Evolutionary conservation across 345 rosid genomes (phyloP).

Genomic region (Atalantia buxifolia): DNA sequence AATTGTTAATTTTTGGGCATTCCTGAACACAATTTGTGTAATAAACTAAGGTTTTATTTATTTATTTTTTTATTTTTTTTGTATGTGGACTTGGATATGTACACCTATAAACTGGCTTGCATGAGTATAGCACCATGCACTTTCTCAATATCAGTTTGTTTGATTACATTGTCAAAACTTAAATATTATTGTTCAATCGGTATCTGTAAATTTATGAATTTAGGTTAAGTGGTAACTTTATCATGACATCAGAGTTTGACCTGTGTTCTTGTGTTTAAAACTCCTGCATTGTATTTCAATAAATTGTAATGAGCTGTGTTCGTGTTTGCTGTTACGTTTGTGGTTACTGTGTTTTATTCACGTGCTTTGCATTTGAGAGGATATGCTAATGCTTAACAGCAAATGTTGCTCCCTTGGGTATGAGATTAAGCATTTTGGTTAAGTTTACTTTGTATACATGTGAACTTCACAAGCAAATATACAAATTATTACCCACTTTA

Average conservation of each 20-base stretch:
- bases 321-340: background rate
- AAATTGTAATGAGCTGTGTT: background rate
- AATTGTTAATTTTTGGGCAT: background rate
- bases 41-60: background rate
- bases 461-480: background rate
- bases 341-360: background rate
- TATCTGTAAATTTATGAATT: background rate
- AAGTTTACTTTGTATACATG: background rate
- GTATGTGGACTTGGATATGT: background rate
- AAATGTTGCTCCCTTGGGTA: background rate
- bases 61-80: background rate
- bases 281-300: background rate
- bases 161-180: background rate
- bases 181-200: background rate
- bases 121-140: background rate
- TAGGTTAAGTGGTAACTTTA: background rate
- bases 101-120: background rate
- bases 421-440: background rate
- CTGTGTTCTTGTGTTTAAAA: background rate
- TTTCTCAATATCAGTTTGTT: background rate
- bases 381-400: background rate
- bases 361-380: background rate
- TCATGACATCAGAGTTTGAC: background rate
- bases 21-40: background rate
- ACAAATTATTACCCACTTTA: background rate